These are phyloP conservation scores for Lipomyces yamadae DNA, from an alignment of 805 yeast species.

Conservation along the genomic window DNA sequence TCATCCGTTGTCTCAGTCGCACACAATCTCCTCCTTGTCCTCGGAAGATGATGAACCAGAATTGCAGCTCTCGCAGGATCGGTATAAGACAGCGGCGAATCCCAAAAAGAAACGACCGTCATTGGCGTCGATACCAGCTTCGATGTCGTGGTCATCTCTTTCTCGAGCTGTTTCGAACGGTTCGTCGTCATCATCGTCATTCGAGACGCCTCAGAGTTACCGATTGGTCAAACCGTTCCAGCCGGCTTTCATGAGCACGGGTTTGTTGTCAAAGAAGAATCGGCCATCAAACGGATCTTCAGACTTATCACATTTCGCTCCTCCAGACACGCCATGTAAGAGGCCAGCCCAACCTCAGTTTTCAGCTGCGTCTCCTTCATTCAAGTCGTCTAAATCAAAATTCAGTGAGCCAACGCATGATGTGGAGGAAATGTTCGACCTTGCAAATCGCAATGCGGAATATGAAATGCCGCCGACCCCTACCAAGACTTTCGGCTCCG, in stretches of 20 bases:
- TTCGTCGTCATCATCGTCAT: conserved; percentile 30
- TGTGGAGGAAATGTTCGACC: conserved; percentile 20
- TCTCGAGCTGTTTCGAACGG: conserved; percentile 17
- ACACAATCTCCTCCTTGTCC: conserved; percentile 24
- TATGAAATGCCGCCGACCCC: conserved; percentile 52
- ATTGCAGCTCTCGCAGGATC: conserved; percentile 10
- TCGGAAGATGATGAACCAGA: conserved; percentile 29
- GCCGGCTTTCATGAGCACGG: conserved; percentile 79
- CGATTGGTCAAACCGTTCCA: conserved; percentile 81
- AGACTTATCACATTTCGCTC: conserved; percentile 44
- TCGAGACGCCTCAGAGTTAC: conserved; percentile 61
- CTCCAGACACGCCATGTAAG: conserved; percentile 72
- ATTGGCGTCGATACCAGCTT: conserved; percentile 16
- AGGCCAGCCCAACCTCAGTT: conserved; percentile 45
- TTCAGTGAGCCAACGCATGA: conserved; percentile 1
- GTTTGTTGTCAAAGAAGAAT: conserved; percentile 67
- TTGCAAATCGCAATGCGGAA: conserved; percentile 13
- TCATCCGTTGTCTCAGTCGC: conserved; percentile 38
- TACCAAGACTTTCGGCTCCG: conserved; percentile 43
- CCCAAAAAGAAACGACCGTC: conserved; percentile 32
- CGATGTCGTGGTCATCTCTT: conserved; percentile 27
- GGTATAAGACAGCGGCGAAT: not conserved
- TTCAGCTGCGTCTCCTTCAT: conserved; percentile 31
- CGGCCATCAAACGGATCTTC: conserved; percentile 45
- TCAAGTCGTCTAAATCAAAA: conserved; percentile 10